Percentiles rank a stretch among this genome's conserved stretches.
Evolutionary conservation across 2,329 filamentous ascomycete genomes (phyloP).

Genomic region (Parastagonospora avenae): DNA sequence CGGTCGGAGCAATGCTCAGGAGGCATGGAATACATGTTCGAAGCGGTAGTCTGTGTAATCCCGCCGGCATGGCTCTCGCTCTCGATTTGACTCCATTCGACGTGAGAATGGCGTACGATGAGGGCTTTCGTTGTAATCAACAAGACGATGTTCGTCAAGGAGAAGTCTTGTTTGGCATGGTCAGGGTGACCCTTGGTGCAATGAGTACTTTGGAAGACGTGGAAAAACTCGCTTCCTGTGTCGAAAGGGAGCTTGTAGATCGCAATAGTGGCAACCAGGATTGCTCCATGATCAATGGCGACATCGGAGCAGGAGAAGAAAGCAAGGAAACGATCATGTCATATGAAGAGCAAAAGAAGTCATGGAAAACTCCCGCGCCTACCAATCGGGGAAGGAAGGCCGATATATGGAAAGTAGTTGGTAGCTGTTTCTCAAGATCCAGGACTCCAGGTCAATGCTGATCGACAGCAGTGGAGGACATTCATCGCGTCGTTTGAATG

Average conservation of each 20-base stretch:
- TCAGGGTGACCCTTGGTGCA: slow-evolving; percentile 65
- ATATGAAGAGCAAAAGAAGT: too few relatives aligned
- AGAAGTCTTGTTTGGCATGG: slow-evolving; percentile 62
- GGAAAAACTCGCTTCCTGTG: slow-evolving; percentile 29
- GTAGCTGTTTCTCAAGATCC: too few relatives aligned
- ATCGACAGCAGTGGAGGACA: too few relatives aligned
- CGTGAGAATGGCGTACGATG: slow-evolving; percentile 59
- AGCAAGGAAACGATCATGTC: too few relatives aligned
- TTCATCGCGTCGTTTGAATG: too few relatives aligned
- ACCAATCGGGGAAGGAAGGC: too few relatives aligned
- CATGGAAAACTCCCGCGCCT: too few relatives aligned
- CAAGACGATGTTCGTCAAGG: slow-evolving; percentile 60
- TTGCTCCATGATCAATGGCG: too few relatives aligned
- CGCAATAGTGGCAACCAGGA: neutral
- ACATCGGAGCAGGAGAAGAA: too few relatives aligned
- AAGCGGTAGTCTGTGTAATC: slow-evolving; percentile 63
- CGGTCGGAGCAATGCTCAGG: slow-evolving; percentile 65
- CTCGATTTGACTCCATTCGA: slow-evolving; percentile 60
- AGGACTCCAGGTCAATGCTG: too few relatives aligned
- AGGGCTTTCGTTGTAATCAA: slow-evolving; percentile 63
- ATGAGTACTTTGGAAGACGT: slow-evolving; percentile 65
- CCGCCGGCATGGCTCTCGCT: slow-evolving; percentile 55
- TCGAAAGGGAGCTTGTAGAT: neutral
- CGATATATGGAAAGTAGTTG: too few relatives aligned
- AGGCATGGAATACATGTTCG: slow-evolving; percentile 63